These are phyloP conservation scores for Colletotrichum siamense DNA, from an alignment of 2,329 filamentous ascomycete genomes.

Conservation along the genomic window DNA sequence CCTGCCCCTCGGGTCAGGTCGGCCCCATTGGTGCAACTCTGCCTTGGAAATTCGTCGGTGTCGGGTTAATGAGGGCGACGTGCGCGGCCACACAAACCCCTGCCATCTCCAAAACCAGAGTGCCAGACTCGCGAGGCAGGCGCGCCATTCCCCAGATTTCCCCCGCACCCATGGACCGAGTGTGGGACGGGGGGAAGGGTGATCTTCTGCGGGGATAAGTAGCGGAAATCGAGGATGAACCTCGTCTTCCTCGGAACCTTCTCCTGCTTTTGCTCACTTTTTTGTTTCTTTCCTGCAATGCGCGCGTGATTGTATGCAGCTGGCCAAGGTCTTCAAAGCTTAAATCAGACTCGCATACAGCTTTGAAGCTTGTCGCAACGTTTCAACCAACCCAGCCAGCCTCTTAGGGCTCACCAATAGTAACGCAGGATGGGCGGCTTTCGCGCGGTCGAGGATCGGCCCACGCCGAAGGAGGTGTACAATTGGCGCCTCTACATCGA, in stretches of 20 bases:
- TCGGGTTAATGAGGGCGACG: conserved; percentile 6
- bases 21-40: conserved; percentile 6
- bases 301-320: background rate
- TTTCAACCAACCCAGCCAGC: background rate
- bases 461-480: conserved; percentile 60
- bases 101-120: background rate
- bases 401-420: background rate
- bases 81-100: background rate
- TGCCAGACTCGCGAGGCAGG: background rate
- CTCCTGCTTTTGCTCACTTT: background rate
- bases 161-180: conserved; percentile 6
- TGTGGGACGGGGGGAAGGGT: background rate
- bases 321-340: background rate
- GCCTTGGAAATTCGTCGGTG: background rate
- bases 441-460: conserved; percentile 58
- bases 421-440: conserved; percentile 37
- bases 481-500: conserved; percentile 56
- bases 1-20: background rate
- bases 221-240: conserved; percentile 6
- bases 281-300: background rate
- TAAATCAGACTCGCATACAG: background rate
- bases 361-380: background rate
- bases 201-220: conserved; percentile 10
- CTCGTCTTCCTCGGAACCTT: background rate
- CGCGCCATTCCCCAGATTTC: conserved; percentile 13